These are phyloP conservation scores for Barbarea vulgaris DNA, from an alignment of 345 rosid genomes.

Conservation along the genomic window DNA sequence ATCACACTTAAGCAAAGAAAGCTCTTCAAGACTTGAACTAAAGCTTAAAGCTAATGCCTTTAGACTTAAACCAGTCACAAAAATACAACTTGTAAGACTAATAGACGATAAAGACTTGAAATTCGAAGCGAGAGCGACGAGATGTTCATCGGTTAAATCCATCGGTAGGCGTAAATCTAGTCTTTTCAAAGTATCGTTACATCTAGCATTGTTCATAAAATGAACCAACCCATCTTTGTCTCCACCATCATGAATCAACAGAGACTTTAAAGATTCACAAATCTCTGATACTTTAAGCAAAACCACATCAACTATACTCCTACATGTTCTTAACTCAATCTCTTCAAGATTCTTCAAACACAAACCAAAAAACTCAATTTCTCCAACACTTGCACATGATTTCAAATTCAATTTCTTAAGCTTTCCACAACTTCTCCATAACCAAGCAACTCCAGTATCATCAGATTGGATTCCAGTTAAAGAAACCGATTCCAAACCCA, in stretches of 20 bases:
- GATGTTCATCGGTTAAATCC: slow-evolving; percentile 76
- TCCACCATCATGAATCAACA: slow-evolving; percentile 82
- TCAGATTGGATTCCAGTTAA: slow-evolving; percentile 61
- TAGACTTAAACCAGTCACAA: slow-evolving; percentile 78
- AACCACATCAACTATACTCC: slow-evolving; percentile 63
- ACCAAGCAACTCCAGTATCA: slow-evolving; percentile 58
- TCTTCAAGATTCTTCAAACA: slow-evolving; percentile 58
- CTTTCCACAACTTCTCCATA: slow-evolving; percentile 69
- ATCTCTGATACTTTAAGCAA: slow-evolving; percentile 61
- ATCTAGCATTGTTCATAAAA: slow-evolving; percentile 58
- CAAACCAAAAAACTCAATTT: slow-evolving; percentile 52
- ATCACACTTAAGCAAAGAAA: slow-evolving; percentile 70
- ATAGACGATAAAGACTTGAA: slow-evolving; percentile 52
- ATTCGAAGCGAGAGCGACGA: slow-evolving; percentile 57
- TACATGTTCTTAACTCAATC: slow-evolving; percentile 69
- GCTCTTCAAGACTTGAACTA: slow-evolving; percentile 57
- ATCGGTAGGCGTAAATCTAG: slow-evolving; percentile 81
- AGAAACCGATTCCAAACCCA: slow-evolving; percentile 57
- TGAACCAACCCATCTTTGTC: slow-evolving; percentile 68
- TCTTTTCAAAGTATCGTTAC: slow-evolving; percentile 44
- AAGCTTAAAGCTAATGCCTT: slow-evolving; percentile 56
- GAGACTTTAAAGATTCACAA: slow-evolving; percentile 59
- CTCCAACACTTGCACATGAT: slow-evolving; percentile 75
- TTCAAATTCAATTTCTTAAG: slow-evolving; percentile 62
- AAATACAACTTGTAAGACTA: slow-evolving; percentile 74